Evolutionary conservation across 139 green algal genomes (phyloP).

Genomic region (Picochlorum sp.): DNA sequence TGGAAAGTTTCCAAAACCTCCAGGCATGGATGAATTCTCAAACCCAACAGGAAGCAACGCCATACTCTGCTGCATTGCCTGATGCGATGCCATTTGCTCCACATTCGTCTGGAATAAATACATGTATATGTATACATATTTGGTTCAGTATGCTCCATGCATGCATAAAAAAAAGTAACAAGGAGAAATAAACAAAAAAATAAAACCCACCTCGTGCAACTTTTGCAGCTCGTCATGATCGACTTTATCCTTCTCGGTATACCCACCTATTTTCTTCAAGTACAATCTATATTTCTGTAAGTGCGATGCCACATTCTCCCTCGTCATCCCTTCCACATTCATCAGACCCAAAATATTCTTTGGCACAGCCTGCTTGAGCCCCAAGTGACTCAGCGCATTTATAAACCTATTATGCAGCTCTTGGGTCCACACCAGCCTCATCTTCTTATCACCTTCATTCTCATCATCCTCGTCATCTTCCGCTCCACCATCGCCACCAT

Average conservation of each 20-base stretch:
- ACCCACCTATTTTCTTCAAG: constrained; percentile 43
- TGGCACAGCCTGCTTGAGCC: constrained; percentile 39
- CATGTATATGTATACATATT: not conserved
- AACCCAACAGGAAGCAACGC: not conserved
- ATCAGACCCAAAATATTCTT: constrained; percentile 67
- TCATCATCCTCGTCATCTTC: not conserved
- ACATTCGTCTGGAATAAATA: too few species aligned
- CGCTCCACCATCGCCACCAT: not conserved
- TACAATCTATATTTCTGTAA: constrained; percentile 82
- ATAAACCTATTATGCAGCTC: constrained; percentile 72
- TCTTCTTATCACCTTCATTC: constrained; percentile 9
- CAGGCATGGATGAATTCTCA: not conserved
- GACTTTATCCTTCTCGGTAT: constrained; percentile 12
- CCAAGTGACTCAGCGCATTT: constrained; percentile 55
- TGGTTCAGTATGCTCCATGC: not conserved
- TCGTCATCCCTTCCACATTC: constrained; percentile 87
- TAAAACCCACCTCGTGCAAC: constrained; percentile 19
- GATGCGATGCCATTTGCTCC: constrained; percentile 20
- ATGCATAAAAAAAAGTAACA: not conserved
- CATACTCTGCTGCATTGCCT: constrained; percentile 23
- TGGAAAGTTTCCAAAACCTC: not conserved
- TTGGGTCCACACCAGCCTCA: constrained; percentile 57
- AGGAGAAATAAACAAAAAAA: not conserved
- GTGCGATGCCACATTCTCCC: constrained; percentile 84
- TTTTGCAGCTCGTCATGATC: constrained; percentile 13